Evolutionary conservation across 228 moss, liverwort and hornwort species (phyloP), one percentile per base, ranked within the genome.

Genomic region (Sphagnum fallax): DNA sequence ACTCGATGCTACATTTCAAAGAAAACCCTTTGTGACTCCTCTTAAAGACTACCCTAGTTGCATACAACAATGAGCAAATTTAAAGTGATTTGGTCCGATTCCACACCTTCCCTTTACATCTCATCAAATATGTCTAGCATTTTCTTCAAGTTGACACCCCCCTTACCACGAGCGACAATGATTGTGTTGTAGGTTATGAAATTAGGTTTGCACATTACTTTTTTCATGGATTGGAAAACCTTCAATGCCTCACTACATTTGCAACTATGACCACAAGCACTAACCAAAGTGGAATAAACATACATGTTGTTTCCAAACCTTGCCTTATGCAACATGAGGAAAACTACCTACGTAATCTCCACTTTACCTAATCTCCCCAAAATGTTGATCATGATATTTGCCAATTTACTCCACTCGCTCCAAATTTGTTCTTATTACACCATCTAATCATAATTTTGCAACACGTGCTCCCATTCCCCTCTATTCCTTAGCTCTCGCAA

Each of bases 241-340:
- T 93, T 91, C 0, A 97, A 78, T 7, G 97, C 97, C 79, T 97
- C 97, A 8, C 89, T 86, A 49, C 93, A 97, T 8, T 91, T 84
- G 5, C 97, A 93, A 78, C 93, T 97, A 4, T 93, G 84, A 0
- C 97, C 97, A 49, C 91, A 93, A 0, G 97, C 97, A 73, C 93
- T 97, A 47, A 97, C 93, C 68, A 97, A 85, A 6, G 93, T 93
- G 0, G 97, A 97, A 67, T 89, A 97, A 2, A 93, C 97, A 66
- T 93, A 97, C 51, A 97, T 93, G 74, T 97, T 97, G 67, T 93
- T 93, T 68, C 97, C 97, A 6, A 97, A 97, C 48, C 97, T 91
- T 3, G 87, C 90, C 71, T 84, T 79, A 52, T 89, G 89, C 5
- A 91, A 93, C 57, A 73, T 88, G 61, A 73, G 82, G 52, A 97